These are phyloP conservation scores for Fonsecaea monophora DNA, from an alignment of 2,329 filamentous ascomycete genomes.

Conservation along the genomic window DNA sequence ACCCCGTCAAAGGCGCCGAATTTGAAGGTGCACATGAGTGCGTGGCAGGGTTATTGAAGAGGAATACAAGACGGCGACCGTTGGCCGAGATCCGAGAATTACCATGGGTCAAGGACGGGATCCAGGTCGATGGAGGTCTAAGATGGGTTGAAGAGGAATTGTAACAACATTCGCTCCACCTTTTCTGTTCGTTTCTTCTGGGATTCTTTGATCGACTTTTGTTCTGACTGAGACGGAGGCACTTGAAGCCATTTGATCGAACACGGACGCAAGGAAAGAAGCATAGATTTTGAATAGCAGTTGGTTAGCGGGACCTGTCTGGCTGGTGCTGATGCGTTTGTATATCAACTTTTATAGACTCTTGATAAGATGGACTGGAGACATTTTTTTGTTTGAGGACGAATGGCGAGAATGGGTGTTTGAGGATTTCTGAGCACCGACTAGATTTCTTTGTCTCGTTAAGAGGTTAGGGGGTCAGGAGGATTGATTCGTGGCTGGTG, in stretches of 20 bases:
- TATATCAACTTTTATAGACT: not conserved
- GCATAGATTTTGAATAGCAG: not conserved
- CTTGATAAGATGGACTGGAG: not conserved
- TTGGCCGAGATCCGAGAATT: conserved; percentile 74
- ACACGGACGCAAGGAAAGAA: conserved; percentile 3
- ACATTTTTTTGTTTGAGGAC: not conserved
- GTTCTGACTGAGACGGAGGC: not conserved
- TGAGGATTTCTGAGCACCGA: not conserved
- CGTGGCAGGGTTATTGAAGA: conserved; percentile 83
- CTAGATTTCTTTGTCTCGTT: not conserved
- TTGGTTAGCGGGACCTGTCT: conserved; percentile 1
- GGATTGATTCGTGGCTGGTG: not conserved
- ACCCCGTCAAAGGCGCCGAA: conserved; percentile 68
- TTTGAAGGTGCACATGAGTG: conserved; percentile 78
- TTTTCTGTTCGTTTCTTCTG: conserved; percentile 10
- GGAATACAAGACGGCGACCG: conserved; percentile 78
- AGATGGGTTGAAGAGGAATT: conserved; percentile 53
- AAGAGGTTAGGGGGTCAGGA: not conserved
- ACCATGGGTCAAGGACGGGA: conserved; percentile 78
- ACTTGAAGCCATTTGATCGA: not conserved
- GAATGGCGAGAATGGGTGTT: not conserved
- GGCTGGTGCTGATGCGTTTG: not conserved
- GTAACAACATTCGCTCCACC: conserved; percentile 23
- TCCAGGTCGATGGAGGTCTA: conserved; percentile 68
- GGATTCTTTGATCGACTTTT: not conserved